Evolutionary conservation across 1,284 basidiomycete species (phyloP), one percentile per base, ranked within the genome.

Genomic region (Pseudozyma sp.): DNA sequence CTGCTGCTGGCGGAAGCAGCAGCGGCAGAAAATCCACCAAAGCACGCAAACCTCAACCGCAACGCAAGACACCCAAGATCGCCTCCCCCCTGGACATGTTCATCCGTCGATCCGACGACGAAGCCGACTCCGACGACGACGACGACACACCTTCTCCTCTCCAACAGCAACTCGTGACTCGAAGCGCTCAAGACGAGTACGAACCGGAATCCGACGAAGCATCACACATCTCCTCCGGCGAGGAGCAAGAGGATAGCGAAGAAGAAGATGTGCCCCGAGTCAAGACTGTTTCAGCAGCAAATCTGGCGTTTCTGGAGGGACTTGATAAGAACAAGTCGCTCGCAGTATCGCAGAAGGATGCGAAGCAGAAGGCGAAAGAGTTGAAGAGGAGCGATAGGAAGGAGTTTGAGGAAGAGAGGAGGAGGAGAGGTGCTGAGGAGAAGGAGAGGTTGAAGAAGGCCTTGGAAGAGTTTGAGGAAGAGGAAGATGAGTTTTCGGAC

Each of bases 371-470:
- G 13, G 65, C 70, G 3, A 73, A 68, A 30, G 50, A 61, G 34
- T 50, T 68, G 11, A 73, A 73, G 24, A 33, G 70, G 0, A 47
- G 37, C 9, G 66, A 74, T 39, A 34, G 67, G 8, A 43, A 19
- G 2, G 58, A 66, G 47, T 62, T 74, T n/a, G 71, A 69, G 17
- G 52, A 74, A 9, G 29, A 34, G 16, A 39, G 61, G 11, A 74
- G 52, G 44, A 45, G 57, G 13, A 35, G 60, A 16, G 51, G 34
- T 24, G 65, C 65, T 8, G 61, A 73, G 42, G 58, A 54, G 43
- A 65, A 62, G 91, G 31, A 91, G 90, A 44, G 90, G 90, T 68
- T 89, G 91, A 40, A 93, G 94, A 81, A 92, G 87, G 95, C 37
- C 85, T 40, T 40, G 14, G 35, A 37, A 14, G 35, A 37, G 4